A percentile compares a stretch with the other conserved stretches of the same genome.
Conservation (phyloP, 257 asterid genomes). For the Primulina huaijiensis region DNA sequence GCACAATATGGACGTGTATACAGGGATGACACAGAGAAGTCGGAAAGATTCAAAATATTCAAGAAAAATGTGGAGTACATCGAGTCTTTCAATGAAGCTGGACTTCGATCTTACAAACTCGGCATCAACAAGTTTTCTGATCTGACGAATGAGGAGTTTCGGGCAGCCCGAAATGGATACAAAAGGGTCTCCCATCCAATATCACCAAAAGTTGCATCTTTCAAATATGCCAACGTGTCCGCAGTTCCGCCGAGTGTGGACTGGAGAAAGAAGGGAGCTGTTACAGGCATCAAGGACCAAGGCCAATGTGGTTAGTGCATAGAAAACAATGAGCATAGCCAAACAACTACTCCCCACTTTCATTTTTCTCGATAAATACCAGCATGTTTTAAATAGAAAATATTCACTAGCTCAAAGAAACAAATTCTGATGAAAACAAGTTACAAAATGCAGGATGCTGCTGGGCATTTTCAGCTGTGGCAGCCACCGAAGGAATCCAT, state of each 20-base stretch:
- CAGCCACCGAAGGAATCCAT: constrained; percentile 36
- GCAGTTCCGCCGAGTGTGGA: background rate
- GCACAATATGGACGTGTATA: constrained; percentile 21
- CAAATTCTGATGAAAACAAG: background rate
- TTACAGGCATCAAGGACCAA: background rate
- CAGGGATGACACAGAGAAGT: constrained; percentile 9
- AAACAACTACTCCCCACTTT: background rate
- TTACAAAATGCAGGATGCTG: constrained; percentile 28
- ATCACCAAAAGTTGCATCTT: no score
- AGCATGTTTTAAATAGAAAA: no score
- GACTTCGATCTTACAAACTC: background rate
- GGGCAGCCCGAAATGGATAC: constrained; percentile 14
- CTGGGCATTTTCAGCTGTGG: constrained; percentile 43
- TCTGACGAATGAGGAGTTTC: constrained; percentile 21
- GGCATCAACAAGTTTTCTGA: constrained; percentile 18
- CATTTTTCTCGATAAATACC: background rate
- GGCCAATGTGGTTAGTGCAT: background rate
- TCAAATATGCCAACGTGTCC: no score
- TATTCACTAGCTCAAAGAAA: background rate
- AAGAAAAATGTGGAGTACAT: background rate
- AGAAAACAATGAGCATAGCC: background rate
- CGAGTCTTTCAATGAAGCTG: constrained; percentile 15
- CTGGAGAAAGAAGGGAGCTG: constrained; percentile 15
- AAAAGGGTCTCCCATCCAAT: background rate
- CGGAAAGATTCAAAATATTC: constrained; percentile 4